These are phyloP conservation scores for Trichophyton simii DNA, from an alignment of 2,329 filamentous ascomycete genomes.

Conservation along the genomic window DNA sequence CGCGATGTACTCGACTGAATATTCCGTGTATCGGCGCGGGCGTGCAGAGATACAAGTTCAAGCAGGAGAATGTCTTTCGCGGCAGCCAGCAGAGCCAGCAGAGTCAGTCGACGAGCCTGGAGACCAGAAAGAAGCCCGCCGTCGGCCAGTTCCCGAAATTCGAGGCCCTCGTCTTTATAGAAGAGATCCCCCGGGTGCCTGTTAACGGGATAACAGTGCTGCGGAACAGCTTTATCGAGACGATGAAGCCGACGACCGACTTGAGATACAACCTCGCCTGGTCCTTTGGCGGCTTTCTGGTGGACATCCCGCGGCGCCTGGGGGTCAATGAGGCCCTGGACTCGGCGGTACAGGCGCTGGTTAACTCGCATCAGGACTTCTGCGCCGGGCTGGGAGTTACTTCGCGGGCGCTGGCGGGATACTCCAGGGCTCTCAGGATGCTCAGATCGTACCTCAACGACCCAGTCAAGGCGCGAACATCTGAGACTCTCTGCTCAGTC, in stretches of 20 bases:
- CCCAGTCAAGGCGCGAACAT: conserved; percentile 19
- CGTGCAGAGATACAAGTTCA: conserved; percentile 40
- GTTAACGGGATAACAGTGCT: conserved; percentile 24
- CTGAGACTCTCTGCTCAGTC: conserved; percentile 28
- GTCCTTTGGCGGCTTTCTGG: conserved; percentile 36
- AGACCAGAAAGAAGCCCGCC: not conserved
- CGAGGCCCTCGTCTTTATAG: not conserved
- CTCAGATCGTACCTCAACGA: conserved; percentile 23
- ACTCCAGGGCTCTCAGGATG: conserved; percentile 20
- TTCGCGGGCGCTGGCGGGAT: conserved; percentile 19
- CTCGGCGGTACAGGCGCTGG: conserved; percentile 23
- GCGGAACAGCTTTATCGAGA: conserved; percentile 24
- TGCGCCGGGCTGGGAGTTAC: conserved; percentile 15
- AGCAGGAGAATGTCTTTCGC: conserved; percentile 19
- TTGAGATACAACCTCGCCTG: conserved; percentile 37
- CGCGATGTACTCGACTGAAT: conserved; percentile 35
- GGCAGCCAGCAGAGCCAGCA: not conserved
- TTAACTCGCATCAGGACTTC: conserved; percentile 20
- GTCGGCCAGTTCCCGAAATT: not conserved
- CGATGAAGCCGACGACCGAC: conserved; percentile 28
- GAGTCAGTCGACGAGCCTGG: not conserved
- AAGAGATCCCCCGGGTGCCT: conserved; percentile 14
- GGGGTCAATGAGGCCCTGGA: conserved; percentile 38
- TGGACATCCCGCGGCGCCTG: conserved; percentile 35
- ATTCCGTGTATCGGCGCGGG: conserved; percentile 38